phyloP scores from a whole-genome alignment of 805 yeast genomes.

The Pichia californica region DNA sequence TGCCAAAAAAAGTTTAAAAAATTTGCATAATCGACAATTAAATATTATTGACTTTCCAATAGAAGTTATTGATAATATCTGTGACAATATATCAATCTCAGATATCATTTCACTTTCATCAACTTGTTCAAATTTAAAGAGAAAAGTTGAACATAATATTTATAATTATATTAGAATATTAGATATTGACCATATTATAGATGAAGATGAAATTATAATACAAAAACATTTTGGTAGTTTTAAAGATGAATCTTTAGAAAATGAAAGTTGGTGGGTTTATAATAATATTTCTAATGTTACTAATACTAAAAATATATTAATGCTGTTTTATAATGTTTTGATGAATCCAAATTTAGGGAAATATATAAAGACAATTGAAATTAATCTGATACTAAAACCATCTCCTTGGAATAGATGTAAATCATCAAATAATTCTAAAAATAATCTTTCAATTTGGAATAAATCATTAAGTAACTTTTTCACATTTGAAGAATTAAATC shows the following conservation, averaged over 20 bases:
- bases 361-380: conserved; percentile 11
- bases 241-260: conserved; percentile 12
- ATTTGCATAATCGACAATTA: not conserved
- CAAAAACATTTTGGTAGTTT: conserved; percentile 13
- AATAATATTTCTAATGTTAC: conserved; percentile 5
- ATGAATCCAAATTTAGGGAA: conserved; percentile 9
- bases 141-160: conserved; percentile 2
- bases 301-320: conserved; percentile 13
- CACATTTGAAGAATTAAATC: conserved; percentile 8
- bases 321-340: conserved; percentile 17
- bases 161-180: conserved; percentile 9
- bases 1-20: not conserved
- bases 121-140: conserved; percentile 4
- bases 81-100: conserved; percentile 5
- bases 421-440: conserved; percentile 6
- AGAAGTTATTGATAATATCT: conserved; percentile 2
- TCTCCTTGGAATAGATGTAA: conserved; percentile 9
- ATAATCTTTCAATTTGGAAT: conserved; percentile 10
- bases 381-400: conserved; percentile 15
- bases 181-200: conserved; percentile 7
- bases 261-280: conserved; percentile 11
- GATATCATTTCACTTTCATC: conserved; percentile 7
- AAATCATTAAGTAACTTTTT: conserved; percentile 10
- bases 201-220: conserved; percentile 13
- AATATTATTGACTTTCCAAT: conserved; percentile 6